Conservation (phyloP, 208 protist genomes). For the Blechomonas ayalai region DNA sequence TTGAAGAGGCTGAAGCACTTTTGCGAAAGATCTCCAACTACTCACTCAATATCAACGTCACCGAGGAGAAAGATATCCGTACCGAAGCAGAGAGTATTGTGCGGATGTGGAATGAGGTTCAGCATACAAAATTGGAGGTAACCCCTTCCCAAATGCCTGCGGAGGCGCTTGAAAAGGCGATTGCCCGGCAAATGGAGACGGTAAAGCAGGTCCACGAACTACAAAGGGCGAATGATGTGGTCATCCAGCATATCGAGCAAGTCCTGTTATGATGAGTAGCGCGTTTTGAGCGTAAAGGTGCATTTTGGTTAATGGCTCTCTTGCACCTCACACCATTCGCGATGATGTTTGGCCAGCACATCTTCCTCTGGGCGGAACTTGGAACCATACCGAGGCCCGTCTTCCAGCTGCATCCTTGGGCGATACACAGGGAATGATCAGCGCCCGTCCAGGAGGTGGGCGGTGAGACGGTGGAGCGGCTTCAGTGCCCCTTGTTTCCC, state of each 20-base stretch:
- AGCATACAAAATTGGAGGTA: constrained; percentile 26
- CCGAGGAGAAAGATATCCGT: constrained; percentile 14
- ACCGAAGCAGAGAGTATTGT: constrained; percentile 55
- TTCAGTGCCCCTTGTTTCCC: no score
- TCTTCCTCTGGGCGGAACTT: no score
- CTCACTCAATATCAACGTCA: constrained; percentile 41
- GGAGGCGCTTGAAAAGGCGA: constrained; percentile 72
- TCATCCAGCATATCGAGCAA: constrained; percentile 50
- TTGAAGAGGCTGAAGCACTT: constrained; percentile 28
- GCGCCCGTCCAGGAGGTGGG: no score
- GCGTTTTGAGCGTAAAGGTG: no score
- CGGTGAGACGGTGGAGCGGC: no score
- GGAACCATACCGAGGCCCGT: no score
- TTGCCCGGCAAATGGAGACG: constrained; percentile 62
- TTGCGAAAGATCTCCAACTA: constrained; percentile 48
- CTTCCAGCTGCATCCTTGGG: no score
- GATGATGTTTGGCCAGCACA: no score
- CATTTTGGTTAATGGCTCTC: no score
- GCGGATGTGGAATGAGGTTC: constrained; percentile 70
- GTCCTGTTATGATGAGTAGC: constrained; percentile 40
- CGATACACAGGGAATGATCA: no score
- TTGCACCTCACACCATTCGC: no score
- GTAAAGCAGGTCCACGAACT: constrained; percentile 51
- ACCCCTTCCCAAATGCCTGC: constrained; percentile 39
- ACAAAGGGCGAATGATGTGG: constrained; percentile 45